phyloP scores from a whole-genome alignment of 2,329 filamentous ascomycete species.

The Verticillium alfalfae region DNA sequence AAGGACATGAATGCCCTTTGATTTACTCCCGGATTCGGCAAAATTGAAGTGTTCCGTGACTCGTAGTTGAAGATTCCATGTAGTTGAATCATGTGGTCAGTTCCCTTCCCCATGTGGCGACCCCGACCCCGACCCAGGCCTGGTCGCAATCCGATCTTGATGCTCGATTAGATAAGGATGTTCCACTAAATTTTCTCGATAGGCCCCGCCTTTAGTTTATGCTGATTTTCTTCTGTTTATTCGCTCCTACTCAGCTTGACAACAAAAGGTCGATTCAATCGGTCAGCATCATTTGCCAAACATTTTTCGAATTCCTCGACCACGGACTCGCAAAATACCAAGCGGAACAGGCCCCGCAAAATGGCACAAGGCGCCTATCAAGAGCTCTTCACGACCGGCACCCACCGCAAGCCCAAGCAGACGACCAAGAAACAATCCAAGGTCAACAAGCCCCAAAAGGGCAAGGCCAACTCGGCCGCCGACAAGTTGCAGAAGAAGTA shows the following conservation, averaged over 20 bases:
- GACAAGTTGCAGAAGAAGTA: slow-evolving; percentile 52
- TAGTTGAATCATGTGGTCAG: too few species aligned
- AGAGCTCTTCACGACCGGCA: slow-evolving; percentile 36
- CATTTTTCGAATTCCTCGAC: not conserved
- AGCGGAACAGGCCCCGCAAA: not conserved
- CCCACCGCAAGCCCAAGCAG: slow-evolving; percentile 28
- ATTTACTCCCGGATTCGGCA: too few species aligned
- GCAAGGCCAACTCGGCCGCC: slow-evolving; percentile 32
- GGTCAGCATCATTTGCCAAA: slow-evolving; percentile 6
- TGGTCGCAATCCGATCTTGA: not conserved
- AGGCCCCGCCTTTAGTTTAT: not conserved
- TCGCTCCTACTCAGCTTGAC: not conserved
- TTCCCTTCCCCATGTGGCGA: too few species aligned
- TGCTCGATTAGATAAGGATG: not conserved
- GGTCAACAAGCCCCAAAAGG: slow-evolving; percentile 43
- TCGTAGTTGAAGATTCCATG: too few species aligned
- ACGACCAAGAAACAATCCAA: slow-evolving; percentile 30
- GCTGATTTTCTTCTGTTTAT: not conserved
- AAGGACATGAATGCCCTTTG: too few species aligned
- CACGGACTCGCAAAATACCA: not conserved
- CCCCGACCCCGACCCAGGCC: too few species aligned
- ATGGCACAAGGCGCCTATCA: slow-evolving; percentile 53
- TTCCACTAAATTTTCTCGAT: not conserved
- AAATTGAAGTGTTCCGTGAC: too few species aligned
- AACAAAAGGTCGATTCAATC: not conserved